Conservation (phyloP, 2,329 filamentous ascomycete species). For the Stromatinia cepivora region DNA sequence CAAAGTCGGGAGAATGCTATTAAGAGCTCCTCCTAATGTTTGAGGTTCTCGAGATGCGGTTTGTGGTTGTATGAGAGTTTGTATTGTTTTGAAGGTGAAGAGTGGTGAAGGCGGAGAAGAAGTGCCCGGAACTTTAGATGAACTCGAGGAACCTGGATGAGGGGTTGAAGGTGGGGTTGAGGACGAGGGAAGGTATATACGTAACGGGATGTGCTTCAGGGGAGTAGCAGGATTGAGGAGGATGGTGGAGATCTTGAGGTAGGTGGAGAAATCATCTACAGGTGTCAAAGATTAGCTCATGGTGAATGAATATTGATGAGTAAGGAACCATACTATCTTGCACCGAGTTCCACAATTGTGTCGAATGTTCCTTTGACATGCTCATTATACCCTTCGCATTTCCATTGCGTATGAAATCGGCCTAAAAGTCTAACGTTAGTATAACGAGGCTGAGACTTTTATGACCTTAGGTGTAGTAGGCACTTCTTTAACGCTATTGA, state of each 20-base stretch:
- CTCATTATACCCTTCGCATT: slow-evolving; percentile 72
- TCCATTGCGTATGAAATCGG: slow-evolving; percentile 67
- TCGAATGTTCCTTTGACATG: slow-evolving; percentile 67
- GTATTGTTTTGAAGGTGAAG: slow-evolving; percentile 70
- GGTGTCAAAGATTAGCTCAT: slow-evolving; percentile 13
- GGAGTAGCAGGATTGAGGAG: slow-evolving; percentile 74
- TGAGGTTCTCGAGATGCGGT: slow-evolving; percentile 53
- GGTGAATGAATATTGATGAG: background rate
- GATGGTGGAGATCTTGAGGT: slow-evolving; percentile 71
- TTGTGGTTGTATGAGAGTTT: slow-evolving; percentile 65
- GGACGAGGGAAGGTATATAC: slow-evolving; percentile 76
- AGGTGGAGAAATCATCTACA: slow-evolving; percentile 70
- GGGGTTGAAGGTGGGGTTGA: slow-evolving; percentile 63
- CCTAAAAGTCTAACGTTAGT: slow-evolving; percentile 28
- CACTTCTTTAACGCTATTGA: slow-evolving; percentile 68
- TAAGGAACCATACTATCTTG: slow-evolving; percentile 52
- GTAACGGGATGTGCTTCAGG: slow-evolving; percentile 80
- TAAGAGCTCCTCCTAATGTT: slow-evolving; percentile 76
- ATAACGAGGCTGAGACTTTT: slow-evolving; percentile 10
- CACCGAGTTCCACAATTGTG: slow-evolving; percentile 64
- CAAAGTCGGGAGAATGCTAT: slow-evolving; percentile 71
- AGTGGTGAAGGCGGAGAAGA: slow-evolving; percentile 37
- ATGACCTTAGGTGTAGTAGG: slow-evolving; percentile 5
- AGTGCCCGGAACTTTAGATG: slow-evolving; percentile 22
- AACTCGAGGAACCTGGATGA: slow-evolving; percentile 44